Conservation (phyloP, 2,329 filamentous ascomycete species). For the Pezicula rhizophila region DNA sequence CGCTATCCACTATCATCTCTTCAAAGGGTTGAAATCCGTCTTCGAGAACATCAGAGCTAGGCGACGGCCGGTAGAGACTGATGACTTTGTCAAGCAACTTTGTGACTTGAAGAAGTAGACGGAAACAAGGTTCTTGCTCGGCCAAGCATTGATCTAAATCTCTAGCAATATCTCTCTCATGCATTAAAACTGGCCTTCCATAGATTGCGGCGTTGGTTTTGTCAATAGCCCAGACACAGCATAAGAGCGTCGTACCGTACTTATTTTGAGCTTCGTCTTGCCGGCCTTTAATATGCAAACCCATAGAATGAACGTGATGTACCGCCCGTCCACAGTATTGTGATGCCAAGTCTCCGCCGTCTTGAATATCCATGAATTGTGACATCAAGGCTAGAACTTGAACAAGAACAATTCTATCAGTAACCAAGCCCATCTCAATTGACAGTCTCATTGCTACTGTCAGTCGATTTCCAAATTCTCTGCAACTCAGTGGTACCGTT, state of each 20-base stretch:
- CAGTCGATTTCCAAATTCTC: constrained; percentile 18
- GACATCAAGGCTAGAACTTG: constrained; percentile 48
- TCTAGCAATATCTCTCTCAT: constrained; percentile 53
- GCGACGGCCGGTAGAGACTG: constrained; percentile 49
- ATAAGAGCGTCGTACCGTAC: constrained; percentile 37
- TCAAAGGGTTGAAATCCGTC: constrained; percentile 24
- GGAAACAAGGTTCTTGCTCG: constrained; percentile 47
- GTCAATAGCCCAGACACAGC: constrained; percentile 55
- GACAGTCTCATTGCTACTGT: constrained; percentile 17
- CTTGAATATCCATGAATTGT: constrained; percentile 50
- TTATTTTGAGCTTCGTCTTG: constrained; percentile 33
- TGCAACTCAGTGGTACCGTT: constrained; percentile 8
- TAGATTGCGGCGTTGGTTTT: constrained; percentile 54
- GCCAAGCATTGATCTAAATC: constrained; percentile 45
- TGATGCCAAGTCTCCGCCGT: constrained; percentile 49
- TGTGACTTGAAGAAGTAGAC: constrained; percentile 48
- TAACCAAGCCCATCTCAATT: constrained; percentile 47
- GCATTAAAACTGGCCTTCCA: constrained; percentile 52
- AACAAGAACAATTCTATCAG: constrained; percentile 48
- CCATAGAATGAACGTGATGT: constrained; percentile 51
- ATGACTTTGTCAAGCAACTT: constrained; percentile 53
- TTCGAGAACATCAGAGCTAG: constrained; percentile 27
- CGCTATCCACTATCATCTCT: constrained; percentile 19
- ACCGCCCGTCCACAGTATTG: constrained; percentile 47
- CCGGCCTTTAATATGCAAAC: constrained; percentile 43